Percentiles rank a stretch among this genome's conserved stretches.
These are phyloP conservation scores for Colletotrichum liaoningense DNA, from an alignment of 2,329 filamentous ascomycete species.

Conservation along the genomic window DNA sequence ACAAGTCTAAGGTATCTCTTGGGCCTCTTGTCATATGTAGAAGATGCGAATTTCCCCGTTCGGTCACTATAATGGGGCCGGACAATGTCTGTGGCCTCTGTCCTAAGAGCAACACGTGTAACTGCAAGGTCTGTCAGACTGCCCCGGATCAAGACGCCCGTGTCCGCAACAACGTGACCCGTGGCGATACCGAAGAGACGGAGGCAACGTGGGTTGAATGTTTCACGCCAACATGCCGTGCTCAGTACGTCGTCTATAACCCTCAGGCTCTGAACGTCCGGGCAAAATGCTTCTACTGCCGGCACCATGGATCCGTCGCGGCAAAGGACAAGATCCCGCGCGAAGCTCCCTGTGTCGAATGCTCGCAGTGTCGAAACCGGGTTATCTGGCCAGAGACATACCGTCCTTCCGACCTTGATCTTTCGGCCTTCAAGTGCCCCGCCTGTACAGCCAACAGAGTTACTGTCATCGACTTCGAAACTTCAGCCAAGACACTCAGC, in stretches of 20 bases:
- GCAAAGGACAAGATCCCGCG: constrained; percentile 2
- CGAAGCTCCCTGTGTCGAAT: constrained; percentile 55
- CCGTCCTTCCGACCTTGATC: constrained; percentile 47
- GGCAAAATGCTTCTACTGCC: constrained; percentile 62
- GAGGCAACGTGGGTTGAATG: constrained; percentile 61
- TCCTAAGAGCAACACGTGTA: constrained; percentile 36
- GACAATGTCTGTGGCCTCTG: constrained; percentile 56
- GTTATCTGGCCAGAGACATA: constrained; percentile 60
- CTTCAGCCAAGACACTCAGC: constrained; percentile 49
- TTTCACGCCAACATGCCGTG: constrained; percentile 52
- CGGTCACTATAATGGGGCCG: constrained; percentile 59
- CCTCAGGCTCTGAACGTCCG: constrained; percentile 52
- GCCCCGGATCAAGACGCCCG: constrained; percentile 39
- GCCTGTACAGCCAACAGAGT: constrained; percentile 49
- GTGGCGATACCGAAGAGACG: constrained; percentile 45
- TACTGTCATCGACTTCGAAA: constrained; percentile 51
- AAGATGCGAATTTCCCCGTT: constrained; percentile 56
- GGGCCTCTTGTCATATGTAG: constrained; percentile 56
- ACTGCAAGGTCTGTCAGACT: constrained; percentile 37
- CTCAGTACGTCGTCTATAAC: constrained; percentile 63
- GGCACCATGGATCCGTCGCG: constrained; percentile 38
- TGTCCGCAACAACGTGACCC: constrained; percentile 44
- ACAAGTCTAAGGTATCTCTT: constrained; percentile 55
- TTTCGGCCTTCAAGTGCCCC: constrained; percentile 50
- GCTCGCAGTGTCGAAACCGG: constrained; percentile 55